Percentiles rank a stretch among this genome's conserved stretches.
Evolutionary conservation across 2,329 filamentous ascomycete genomes (phyloP).

Genomic region (Neofusicoccum laricinum): DNA sequence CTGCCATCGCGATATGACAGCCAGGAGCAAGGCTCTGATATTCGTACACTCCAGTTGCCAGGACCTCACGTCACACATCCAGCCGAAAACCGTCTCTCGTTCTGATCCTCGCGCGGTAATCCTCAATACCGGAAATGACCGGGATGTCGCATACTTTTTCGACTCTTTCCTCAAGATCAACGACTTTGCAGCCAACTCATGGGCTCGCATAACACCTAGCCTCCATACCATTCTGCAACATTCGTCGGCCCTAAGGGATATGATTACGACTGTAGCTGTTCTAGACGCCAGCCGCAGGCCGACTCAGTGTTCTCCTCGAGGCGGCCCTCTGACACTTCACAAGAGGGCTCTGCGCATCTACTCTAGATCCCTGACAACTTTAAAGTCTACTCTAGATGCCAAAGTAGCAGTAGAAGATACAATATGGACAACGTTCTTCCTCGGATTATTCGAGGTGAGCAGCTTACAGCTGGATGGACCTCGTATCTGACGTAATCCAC

Average conservation of each 20-base stretch:
- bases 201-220: neutral
- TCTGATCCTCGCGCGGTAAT: neutral
- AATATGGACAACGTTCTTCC: neutral
- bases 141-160: constrained; percentile 1
- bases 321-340: neutral
- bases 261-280: neutral
- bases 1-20: neutral
- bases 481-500: neutral
- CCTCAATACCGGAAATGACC: neutral
- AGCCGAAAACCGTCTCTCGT: neutral
- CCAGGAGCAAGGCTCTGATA: neutral
- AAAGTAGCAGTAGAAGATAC: neutral
- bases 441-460: neutral
- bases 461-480: neutral
- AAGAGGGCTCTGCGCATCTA: neutral
- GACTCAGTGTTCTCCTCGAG: neutral
- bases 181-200: neutral
- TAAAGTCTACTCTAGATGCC: neutral
- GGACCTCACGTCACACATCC: neutral
- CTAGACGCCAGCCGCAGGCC: neutral
- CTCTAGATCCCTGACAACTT: neutral
- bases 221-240: neutral
- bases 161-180: neutral
- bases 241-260: neutral
- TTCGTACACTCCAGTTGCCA: neutral